Evolutionary conservation across 1,284 basidiomycete species (phyloP), one percentile per base, ranked within the genome.

Genomic region (Lentinula novae-zelandiae): DNA sequence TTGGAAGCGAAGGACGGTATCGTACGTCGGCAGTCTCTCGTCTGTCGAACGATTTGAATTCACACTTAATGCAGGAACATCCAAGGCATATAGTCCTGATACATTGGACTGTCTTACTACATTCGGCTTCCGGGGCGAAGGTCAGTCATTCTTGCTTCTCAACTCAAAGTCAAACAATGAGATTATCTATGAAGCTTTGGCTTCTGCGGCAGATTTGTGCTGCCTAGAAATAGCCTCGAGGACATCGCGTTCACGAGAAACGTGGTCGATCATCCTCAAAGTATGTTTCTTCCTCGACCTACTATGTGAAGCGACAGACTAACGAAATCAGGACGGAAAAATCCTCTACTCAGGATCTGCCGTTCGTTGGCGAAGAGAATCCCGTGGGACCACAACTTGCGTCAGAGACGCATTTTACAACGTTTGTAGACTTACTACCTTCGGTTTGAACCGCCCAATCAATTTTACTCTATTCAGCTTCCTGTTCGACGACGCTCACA

Each of bases 71-170:
- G 31, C 17, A 89, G 91, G 79, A 62, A 89, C 89, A 3, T 92
- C 90, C 2, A 93, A 93, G 71, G 77, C 79, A n/a, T 86, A 88
- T 68, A 72, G 73, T 0, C 68, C 75, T 34, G 72, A 77, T 50
- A 79, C 81, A 0, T 69, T 87, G 52, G 79, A 80, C 60, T 71
- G 78, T 2, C 68, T 81, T n/a, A 79, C 80, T 8, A 88, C 86
- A 1, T 94, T 94, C 75, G 94, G 94, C 0, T 95, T 93, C 74
- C 84, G 93, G 63, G 94, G 94, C 38, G 94, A 96, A 88, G 93
- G 93, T 92, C 67, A 59, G 69, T 62, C n/a, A 48, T 40, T 10
- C 54, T 17, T 60, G 34, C 50, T 53, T 22, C 17, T 50, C 15
- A 34, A 38, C 31, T 22, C 36, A 53, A 44, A 42, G 31, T 5